Evolutionary conservation across 1,284 basidiomycete genomes (phyloP).

Genomic region (Malassezia sympodialis): DNA sequence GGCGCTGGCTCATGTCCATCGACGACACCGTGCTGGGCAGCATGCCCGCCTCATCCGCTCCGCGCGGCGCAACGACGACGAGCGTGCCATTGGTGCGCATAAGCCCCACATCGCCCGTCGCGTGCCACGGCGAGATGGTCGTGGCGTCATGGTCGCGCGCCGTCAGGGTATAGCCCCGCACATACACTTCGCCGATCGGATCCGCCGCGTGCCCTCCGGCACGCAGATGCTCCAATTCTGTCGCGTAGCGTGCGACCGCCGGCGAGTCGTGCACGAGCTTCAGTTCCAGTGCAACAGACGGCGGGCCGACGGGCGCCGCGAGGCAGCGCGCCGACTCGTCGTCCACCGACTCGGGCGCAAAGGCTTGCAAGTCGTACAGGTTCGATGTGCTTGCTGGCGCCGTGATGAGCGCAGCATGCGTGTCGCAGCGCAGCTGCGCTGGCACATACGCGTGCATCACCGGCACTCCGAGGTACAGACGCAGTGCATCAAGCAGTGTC

Average conservation of each 20-base stretch:
- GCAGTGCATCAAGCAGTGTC: constrained; percentile 34
- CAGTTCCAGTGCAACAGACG: constrained; percentile 34
- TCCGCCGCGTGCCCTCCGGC: constrained; percentile 16
- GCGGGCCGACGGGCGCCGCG: constrained; percentile 40
- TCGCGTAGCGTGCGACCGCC: constrained; percentile 14
- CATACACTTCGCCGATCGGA: constrained; percentile 30
- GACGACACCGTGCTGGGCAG: constrained; percentile 1
- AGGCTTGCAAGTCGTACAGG: constrained; percentile 41
- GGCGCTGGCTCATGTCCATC: constrained; percentile 2
- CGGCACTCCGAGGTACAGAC: constrained; percentile 33
- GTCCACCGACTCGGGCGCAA: constrained; percentile 26
- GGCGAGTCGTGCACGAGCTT: constrained; percentile 31
- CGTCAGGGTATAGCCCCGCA: constrained; percentile 28
- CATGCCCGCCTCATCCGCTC: constrained; percentile 3
- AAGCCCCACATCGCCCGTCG: constrained; percentile 32
- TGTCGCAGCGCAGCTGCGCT: background rate
- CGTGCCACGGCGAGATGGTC: constrained; percentile 21
- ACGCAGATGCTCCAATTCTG: constrained; percentile 21
- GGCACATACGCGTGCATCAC: constrained; percentile 40
- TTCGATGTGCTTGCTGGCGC: constrained; percentile 33
- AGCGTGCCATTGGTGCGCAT: constrained; percentile 43
- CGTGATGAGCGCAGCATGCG: constrained; percentile 7
- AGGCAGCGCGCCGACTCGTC: constrained; percentile 14
- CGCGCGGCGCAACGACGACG: constrained; percentile 24
- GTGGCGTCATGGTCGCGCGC: background rate